These are phyloP conservation scores for Friedmanniomyces simplex DNA, from an alignment of 495 filamentous ascomycete species.

Conservation along the genomic window DNA sequence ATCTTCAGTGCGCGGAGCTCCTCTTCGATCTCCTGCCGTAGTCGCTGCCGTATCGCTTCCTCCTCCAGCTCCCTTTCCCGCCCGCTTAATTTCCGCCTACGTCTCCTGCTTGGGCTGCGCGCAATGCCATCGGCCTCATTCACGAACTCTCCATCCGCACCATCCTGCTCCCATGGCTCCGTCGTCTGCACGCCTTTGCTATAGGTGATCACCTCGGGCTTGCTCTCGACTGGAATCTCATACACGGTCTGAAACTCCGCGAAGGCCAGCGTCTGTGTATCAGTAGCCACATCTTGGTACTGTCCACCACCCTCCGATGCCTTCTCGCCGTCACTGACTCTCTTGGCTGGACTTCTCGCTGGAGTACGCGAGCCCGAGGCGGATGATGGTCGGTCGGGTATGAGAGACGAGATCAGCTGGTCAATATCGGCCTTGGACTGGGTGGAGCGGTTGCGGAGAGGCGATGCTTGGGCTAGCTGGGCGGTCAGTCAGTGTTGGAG, in stretches of 20 bases:
- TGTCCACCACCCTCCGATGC: constrained; percentile 22
- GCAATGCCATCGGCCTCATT: not conserved
- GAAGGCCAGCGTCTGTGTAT: constrained; percentile 54
- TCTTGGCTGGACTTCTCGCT: not conserved
- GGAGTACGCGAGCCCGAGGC: constrained; percentile 27
- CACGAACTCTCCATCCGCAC: not conserved
- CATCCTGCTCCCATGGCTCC: constrained; percentile 30
- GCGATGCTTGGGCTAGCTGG: constrained; percentile 35
- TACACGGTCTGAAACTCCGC: constrained; percentile 59
- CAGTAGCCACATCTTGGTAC: constrained; percentile 16
- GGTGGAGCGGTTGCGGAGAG: constrained; percentile 22
- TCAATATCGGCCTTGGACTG: constrained; percentile 75
- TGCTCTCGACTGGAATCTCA: constrained; percentile 50
- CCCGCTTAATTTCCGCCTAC: constrained; percentile 60
- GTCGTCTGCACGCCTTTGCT: constrained; percentile 90
- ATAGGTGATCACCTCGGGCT: constrained; percentile 73
- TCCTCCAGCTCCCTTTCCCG: constrained; percentile 73
- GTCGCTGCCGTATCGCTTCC: constrained; percentile 74
- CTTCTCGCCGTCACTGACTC: constrained; percentile 59
- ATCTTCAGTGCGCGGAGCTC: constrained; percentile 60
- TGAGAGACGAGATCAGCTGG: constrained; percentile 62
- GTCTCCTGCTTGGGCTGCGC: constrained; percentile 25
- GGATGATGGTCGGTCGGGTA: constrained; percentile 61
- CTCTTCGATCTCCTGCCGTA: constrained; percentile 84
- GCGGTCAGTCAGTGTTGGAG: constrained; percentile 29